These are phyloP conservation scores for Noccaea caerulescens DNA, from an alignment of 345 rosid genomes.

Conservation along the genomic window DNA sequence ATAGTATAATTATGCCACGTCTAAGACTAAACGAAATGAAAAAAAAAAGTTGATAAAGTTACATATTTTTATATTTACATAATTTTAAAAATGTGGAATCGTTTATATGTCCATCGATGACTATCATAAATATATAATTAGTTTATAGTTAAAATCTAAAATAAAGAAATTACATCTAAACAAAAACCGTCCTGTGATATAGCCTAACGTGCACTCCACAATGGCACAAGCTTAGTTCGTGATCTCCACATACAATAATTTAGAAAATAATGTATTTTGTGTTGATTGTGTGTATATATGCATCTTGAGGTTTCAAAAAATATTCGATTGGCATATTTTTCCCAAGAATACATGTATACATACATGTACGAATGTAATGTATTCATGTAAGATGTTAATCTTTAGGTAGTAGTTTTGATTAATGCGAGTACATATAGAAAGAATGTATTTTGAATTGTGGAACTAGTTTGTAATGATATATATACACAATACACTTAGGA, in stretches of 20 bases:
- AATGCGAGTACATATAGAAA: background rate
- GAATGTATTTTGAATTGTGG: background rate
- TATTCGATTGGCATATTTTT: background rate
- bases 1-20: background rate
- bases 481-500: background rate
- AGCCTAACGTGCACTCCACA: conserved; percentile 34
- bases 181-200: background rate
- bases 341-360: background rate
- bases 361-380: background rate
- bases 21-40: too few relatives aligned
- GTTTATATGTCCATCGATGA: background rate
- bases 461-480: background rate
- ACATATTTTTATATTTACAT: background rate
- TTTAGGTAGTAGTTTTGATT: background rate
- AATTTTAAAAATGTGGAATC: background rate
- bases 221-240: conserved; percentile 11
- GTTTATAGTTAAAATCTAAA: background rate
- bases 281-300: background rate
- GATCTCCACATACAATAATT: conserved; percentile 16
- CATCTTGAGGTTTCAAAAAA: conserved; percentile 2
- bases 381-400: background rate
- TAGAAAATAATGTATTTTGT: background rate
- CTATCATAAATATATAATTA: background rate
- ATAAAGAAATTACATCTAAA: background rate
- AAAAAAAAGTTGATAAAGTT: background rate